phyloP scores from a whole-genome alignment of 2,329 filamentous ascomycete species.

The Epichloe coenophiala region DNA sequence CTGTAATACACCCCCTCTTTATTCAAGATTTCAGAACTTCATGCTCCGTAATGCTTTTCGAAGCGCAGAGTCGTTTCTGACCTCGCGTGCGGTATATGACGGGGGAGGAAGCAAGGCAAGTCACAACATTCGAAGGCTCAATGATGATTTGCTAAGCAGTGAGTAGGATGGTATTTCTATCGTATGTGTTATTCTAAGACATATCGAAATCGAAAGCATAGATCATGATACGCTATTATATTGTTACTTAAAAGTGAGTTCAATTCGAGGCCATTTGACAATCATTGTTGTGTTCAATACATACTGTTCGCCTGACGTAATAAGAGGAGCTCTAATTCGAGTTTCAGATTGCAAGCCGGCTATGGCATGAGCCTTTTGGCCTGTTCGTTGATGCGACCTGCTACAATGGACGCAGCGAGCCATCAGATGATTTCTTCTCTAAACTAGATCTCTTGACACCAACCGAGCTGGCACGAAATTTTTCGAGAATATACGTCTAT shows the following conservation, averaged over 20 bases:
- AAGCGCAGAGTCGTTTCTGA: slow-evolving; percentile 50
- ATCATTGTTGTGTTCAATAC: neutral
- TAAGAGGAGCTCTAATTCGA: neutral
- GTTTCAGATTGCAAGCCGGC: slow-evolving; percentile 48
- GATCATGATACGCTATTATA: slow-evolving; percentile 54
- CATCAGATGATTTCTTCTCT: slow-evolving; percentile 51
- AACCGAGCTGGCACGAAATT: slow-evolving; percentile 43
- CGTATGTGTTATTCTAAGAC: slow-evolving; percentile 54
- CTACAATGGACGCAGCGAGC: slow-evolving; percentile 53
- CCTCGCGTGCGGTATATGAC: slow-evolving; percentile 54
- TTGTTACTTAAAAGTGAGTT: slow-evolving; percentile 49
- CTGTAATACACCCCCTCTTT: slow-evolving; percentile 49
- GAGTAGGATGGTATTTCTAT: slow-evolving; percentile 51
- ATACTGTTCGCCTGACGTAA: neutral
- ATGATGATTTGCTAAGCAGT: neutral
- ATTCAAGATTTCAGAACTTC: slow-evolving; percentile 58
- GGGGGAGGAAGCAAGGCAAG: slow-evolving; percentile 56
- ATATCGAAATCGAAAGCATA: slow-evolving; percentile 51
- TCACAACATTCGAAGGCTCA: neutral
- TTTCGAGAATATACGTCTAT: slow-evolving; percentile 53
- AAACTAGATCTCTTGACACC: slow-evolving; percentile 50
- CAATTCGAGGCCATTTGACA: neutral
- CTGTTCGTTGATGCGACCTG: slow-evolving; percentile 57
- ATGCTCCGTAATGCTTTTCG: slow-evolving; percentile 58
- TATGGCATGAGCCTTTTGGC: slow-evolving; percentile 58